These are phyloP conservation scores for Xylaria grammica DNA, from an alignment of 495 filamentous ascomycete genomes.

Conservation along the genomic window DNA sequence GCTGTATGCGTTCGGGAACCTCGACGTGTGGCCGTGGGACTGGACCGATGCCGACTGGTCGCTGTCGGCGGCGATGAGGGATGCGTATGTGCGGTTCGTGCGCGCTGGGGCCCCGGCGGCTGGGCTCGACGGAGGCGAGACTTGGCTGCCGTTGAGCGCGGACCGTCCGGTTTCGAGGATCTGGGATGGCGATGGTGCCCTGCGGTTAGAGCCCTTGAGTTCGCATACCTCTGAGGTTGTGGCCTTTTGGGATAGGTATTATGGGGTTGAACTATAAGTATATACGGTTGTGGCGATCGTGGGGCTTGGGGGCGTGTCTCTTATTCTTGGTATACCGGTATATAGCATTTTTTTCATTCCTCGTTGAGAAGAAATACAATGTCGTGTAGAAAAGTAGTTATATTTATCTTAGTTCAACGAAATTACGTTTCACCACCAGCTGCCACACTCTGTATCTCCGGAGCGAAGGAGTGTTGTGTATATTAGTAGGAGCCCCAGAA, in stretches of 20 bases:
- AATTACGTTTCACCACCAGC: too few species aligned
- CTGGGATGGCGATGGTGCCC: background rate
- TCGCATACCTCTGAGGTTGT: background rate
- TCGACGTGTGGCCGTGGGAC: conserved; percentile 13
- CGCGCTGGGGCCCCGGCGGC: conserved; percentile 1
- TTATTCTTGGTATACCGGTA: too few species aligned
- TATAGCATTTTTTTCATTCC: too few species aligned
- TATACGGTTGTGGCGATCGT: too few species aligned
- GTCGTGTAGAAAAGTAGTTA: too few species aligned
- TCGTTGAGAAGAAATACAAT: too few species aligned
- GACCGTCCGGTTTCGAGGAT: background rate
- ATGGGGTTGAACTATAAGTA: background rate
- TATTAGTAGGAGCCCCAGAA: too few species aligned
- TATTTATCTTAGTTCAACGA: too few species aligned
- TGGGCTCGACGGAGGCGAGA: background rate
- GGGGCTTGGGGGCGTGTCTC: too few species aligned
- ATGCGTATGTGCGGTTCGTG: background rate
- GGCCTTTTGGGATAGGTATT: conserved; percentile 16
- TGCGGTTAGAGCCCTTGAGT: background rate
- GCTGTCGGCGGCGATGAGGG: conserved; percentile 10
- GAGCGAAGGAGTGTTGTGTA: too few species aligned
- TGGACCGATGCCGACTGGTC: conserved; percentile 18
- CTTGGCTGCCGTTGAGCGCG: conserved; percentile 9
- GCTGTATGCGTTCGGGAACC: conserved; percentile 12
- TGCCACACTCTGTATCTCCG: too few species aligned